phyloP scores from a whole-genome alignment of 2,329 filamentous ascomycete species.

The Fusarium sp. region DNA sequence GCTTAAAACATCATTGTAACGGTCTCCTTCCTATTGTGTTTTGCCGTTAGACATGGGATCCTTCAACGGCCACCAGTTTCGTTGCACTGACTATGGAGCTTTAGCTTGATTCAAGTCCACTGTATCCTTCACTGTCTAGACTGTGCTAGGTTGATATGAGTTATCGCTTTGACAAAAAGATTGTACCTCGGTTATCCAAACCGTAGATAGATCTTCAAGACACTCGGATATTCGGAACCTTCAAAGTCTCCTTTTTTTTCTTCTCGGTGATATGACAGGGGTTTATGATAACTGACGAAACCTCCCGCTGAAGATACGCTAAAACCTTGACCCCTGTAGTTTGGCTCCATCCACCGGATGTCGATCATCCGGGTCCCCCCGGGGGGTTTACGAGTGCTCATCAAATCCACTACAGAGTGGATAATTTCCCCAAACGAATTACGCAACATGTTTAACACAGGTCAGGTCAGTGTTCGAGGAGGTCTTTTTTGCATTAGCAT shows the following conservation, averaged over 20 bases:
- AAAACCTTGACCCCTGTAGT: neutral
- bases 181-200: neutral
- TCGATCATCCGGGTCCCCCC: conserved; percentile 9
- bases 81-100: neutral
- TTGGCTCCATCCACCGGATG: neutral
- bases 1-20: neutral
- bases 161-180: neutral
- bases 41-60: neutral
- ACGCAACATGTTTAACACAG: neutral
- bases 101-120: neutral
- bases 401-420: neutral
- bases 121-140: neutral
- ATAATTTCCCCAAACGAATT: neutral
- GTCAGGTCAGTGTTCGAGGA: neutral
- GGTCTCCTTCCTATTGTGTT: neutral
- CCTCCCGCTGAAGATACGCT: neutral
- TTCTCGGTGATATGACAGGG: neutral
- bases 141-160: neutral
- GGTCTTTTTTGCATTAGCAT: conserved; percentile 4
- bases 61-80: neutral
- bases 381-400: neutral
- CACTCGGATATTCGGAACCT: neutral
- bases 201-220: neutral
- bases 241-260: neutral
- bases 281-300: neutral